Conservation (phyloP, 2,329 filamentous ascomycete species). For the Colletotrichum karsti region DNA sequence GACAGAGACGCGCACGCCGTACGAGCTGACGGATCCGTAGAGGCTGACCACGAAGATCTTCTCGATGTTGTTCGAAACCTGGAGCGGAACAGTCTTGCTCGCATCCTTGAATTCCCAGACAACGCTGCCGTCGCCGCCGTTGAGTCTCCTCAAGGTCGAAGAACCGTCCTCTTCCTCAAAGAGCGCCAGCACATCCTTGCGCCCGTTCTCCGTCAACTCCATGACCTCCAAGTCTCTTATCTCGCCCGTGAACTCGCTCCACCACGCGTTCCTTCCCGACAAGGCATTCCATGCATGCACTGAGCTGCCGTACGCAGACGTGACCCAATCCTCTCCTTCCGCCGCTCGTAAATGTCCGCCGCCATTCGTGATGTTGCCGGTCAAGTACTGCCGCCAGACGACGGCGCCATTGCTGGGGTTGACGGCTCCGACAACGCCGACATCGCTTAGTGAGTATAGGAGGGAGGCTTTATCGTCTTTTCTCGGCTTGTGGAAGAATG, state of each 20-base stretch:
- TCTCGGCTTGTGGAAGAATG: slow-evolving; percentile 93
- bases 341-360: slow-evolving; percentile 72
- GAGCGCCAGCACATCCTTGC: slow-evolving; percentile 78
- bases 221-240: slow-evolving; percentile 81
- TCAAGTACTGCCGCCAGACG: slow-evolving; percentile 85
- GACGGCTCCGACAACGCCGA: slow-evolving; percentile 84
- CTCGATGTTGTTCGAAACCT: slow-evolving; percentile 75
- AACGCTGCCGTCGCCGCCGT: slow-evolving; percentile 75
- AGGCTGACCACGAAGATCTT: slow-evolving; percentile 81
- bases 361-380: slow-evolving; percentile 55
- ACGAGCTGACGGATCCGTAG: slow-evolving; percentile 73
- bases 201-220: slow-evolving; percentile 69
- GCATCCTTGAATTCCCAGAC: slow-evolving; percentile 82
- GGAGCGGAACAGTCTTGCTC: slow-evolving; percentile 76
- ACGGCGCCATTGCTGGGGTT: slow-evolving; percentile 87
- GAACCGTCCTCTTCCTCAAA: slow-evolving; percentile 65
- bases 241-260: slow-evolving; percentile 64
- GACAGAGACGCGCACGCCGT: slow-evolving; percentile 79
- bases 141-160: slow-evolving; percentile 73
- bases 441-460: slow-evolving; percentile 89
- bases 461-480: slow-evolving; percentile 85
- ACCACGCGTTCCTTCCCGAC: slow-evolving; percentile 83
- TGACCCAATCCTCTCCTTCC: slow-evolving; percentile 80
- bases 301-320: slow-evolving; percentile 74
- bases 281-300: slow-evolving; percentile 86